phyloP scores from a whole-genome alignment of 495 filamentous ascomycete genomes.

The Trypethelium eluteriae region DNA sequence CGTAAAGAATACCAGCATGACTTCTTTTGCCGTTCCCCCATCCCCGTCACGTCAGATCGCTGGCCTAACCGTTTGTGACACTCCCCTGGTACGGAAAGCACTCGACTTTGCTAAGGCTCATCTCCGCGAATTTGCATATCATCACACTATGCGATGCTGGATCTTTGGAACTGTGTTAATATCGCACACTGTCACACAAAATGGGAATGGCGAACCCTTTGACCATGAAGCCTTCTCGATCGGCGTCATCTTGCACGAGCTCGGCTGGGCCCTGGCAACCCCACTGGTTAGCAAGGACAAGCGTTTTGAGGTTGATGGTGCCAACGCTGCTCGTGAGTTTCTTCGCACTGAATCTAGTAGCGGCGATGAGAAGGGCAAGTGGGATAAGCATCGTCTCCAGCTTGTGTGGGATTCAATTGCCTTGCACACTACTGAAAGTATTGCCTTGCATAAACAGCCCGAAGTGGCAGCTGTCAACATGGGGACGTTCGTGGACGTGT shows the following conservation, averaged over 20 bases:
- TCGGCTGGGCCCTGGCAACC: slow-evolving; percentile 42
- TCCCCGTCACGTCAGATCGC: slow-evolving; percentile 17
- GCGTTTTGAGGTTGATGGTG: slow-evolving; percentile 52
- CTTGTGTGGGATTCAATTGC: slow-evolving; percentile 51
- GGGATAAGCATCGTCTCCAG: slow-evolving; percentile 38
- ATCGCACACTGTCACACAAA: slow-evolving; percentile 33
- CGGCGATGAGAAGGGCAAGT: slow-evolving; percentile 18
- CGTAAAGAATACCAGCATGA: neutral
- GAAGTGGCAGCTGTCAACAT: slow-evolving; percentile 38
- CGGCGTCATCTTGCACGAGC: slow-evolving; percentile 46
- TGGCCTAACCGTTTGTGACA: slow-evolving; percentile 20
- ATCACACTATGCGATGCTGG: slow-evolving; percentile 44
- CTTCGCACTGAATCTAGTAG: slow-evolving; percentile 26
- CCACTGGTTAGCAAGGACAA: slow-evolving; percentile 39
- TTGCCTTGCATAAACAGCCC: slow-evolving; percentile 41
- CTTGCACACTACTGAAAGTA: slow-evolving; percentile 27
- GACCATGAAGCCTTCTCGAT: slow-evolving; percentile 43
- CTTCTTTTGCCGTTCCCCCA: neutral
- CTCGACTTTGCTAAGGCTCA: slow-evolving; percentile 37
- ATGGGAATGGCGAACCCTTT: slow-evolving; percentile 30
- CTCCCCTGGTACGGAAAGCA: slow-evolving; percentile 30
- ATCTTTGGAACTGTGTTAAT: slow-evolving; percentile 39
- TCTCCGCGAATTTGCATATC: slow-evolving; percentile 35
- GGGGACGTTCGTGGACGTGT: slow-evolving; percentile 46
- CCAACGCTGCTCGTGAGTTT: slow-evolving; percentile 43